A percentile compares a stretch with the other conserved stretches of the same genome.
Conservation (phyloP, 139 green algal genomes). For the Diplosphaera chodatii region DNA sequence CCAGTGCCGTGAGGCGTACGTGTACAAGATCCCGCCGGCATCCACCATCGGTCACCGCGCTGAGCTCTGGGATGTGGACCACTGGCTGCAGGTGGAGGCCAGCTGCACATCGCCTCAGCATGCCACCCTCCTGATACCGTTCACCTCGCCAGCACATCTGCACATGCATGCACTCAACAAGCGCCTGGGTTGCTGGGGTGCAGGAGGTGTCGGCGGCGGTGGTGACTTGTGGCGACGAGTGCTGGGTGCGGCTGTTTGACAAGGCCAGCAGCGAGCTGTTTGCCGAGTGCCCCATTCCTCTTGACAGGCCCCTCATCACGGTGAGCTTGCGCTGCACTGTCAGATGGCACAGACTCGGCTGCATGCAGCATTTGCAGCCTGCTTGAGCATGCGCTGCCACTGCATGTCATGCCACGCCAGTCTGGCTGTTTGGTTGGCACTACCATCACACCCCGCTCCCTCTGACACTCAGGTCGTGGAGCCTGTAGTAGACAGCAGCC, state of each 20-base stretch:
- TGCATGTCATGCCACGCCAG: no score
- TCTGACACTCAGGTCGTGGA: constrained; percentile 64
- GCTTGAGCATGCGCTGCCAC: no score
- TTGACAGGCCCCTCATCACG: constrained; percentile 36
- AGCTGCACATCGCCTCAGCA: no score
- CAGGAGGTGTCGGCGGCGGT: constrained; percentile 23
- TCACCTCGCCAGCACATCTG: no score
- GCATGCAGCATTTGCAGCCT: no score
- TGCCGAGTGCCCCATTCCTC: constrained; percentile 63
- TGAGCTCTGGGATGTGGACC: constrained; percentile 64
- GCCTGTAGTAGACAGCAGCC: constrained; percentile 61
- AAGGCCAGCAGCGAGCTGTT: constrained; percentile 48
- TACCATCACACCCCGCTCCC: no score
- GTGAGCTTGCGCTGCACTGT: no score
- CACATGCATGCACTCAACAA: no score
- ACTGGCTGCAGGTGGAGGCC: constrained; percentile 66
- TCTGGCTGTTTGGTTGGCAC: no score
- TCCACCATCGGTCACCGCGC: constrained; percentile 52
- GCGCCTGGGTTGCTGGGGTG: background rate
- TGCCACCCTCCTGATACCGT: no score
- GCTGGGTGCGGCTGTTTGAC: constrained; percentile 23
- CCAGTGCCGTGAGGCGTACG: constrained; percentile 40
- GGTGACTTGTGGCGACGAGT: constrained; percentile 19
- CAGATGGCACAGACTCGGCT: no score
- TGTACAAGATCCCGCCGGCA: constrained; percentile 48